These are phyloP conservation scores for Helotiales sp. DNA, from an alignment of 2,329 filamentous ascomycete genomes.

Conservation along the genomic window DNA sequence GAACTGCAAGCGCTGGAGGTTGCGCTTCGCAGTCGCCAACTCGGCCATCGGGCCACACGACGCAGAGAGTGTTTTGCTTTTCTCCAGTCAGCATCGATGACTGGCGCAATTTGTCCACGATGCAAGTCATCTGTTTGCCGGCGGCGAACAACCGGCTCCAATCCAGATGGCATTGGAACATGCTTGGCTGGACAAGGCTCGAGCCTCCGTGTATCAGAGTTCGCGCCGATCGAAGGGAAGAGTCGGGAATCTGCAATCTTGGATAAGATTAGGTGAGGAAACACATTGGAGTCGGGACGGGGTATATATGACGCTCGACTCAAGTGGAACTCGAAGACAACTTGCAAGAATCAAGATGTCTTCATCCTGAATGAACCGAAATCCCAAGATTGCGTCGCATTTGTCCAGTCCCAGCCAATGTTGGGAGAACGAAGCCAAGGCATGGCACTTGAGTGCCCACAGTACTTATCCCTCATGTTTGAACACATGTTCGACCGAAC, in stretches of 20 bases:
- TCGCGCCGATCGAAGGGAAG: slow-evolving; percentile 4
- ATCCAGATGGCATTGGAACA: background rate
- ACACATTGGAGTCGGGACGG: background rate
- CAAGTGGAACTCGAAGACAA: background rate
- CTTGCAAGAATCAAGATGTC: background rate
- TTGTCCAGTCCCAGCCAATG: background rate
- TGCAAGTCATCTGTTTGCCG: slow-evolving; percentile 6
- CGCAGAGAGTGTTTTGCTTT: slow-evolving; percentile 17
- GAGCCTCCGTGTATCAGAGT: slow-evolving; percentile 7
- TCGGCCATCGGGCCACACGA: slow-evolving; percentile 8
- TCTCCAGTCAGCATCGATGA: background rate
- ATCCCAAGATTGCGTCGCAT: background rate
- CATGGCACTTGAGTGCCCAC: background rate
- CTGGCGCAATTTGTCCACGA: background rate
- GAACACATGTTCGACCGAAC: background rate
- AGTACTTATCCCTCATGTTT: background rate
- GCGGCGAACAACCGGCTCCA: background rate
- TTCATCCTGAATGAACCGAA: background rate
- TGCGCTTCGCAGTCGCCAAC: background rate
- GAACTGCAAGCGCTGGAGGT: slow-evolving; percentile 3
- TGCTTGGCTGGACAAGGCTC: background rate
- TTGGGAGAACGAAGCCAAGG: background rate
- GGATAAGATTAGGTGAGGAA: slow-evolving; percentile 3
- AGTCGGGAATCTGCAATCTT: slow-evolving; percentile 2
- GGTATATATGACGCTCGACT: background rate